A percentile compares a stretch with the other conserved stretches of the same genome.
Conservation (phyloP, 306 rosid genomes). For the Vigna trinervia region DNA sequence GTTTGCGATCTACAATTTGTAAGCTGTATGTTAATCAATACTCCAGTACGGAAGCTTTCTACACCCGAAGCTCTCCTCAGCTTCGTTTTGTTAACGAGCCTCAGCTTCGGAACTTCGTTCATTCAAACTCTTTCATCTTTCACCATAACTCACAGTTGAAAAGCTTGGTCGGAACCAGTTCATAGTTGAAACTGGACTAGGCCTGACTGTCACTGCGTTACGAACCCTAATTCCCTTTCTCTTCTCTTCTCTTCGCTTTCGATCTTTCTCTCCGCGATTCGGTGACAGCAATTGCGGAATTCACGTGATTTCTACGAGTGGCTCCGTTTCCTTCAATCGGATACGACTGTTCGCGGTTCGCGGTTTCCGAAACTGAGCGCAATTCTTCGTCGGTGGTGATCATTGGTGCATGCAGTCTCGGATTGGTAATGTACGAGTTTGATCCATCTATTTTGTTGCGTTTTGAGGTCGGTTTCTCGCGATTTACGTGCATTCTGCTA, state of each 20-base stretch:
- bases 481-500: slow-evolving; percentile 38
- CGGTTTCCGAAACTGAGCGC: slow-evolving; percentile 42
- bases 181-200: not conserved
- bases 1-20: not conserved
- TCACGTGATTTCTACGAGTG: slow-evolving; percentile 18
- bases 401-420: slow-evolving; percentile 45
- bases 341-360: slow-evolving; percentile 9
- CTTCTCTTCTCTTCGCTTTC: not conserved
- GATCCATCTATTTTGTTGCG: slow-evolving; percentile 55
- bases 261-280: slow-evolving; percentile 35
- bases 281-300: slow-evolving; percentile 31
- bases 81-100: slow-evolving; percentile 40
- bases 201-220: slow-evolving; percentile 29
- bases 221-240: slow-evolving; percentile 31
- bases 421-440: slow-evolving; percentile 58
- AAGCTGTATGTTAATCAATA: not conserved
- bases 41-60: not conserved
- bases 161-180: slow-evolving; percentile 45
- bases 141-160: slow-evolving; percentile 11
- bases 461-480: slow-evolving; percentile 54
- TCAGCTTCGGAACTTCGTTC: slow-evolving; percentile 47
- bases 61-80: slow-evolving; percentile 34
- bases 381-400: slow-evolving; percentile 48
- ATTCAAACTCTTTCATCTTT: slow-evolving; percentile 41
- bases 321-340: slow-evolving; percentile 3